Evolutionary conservation across 768 basidiomycete species (phyloP).

Genomic region (Calocera cornea): DNA sequence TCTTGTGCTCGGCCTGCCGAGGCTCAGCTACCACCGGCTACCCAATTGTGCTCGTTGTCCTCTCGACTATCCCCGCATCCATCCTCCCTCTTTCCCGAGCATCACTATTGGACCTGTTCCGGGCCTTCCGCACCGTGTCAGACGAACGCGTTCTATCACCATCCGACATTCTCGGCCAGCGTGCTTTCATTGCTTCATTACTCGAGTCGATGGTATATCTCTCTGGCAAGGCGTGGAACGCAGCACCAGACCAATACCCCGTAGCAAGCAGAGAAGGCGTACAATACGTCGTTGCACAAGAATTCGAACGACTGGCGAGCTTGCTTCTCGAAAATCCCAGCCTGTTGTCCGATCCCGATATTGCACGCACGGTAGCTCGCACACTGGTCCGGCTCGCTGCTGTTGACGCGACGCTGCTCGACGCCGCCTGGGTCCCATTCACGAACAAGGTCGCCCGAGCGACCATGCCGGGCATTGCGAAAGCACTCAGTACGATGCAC

Average conservation of each 20-base stretch:
- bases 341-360: background rate
- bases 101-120: slow-evolving; percentile 40
- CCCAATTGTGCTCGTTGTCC: slow-evolving; percentile 61
- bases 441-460: background rate
- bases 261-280: background rate
- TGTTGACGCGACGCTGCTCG: background rate
- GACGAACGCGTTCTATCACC: slow-evolving; percentile 47
- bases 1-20: slow-evolving; percentile 66
- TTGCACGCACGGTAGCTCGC: background rate
- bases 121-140: slow-evolving; percentile 67
- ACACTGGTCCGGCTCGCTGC: background rate
- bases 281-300: background rate
- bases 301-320: background rate
- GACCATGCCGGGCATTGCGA: background rate
- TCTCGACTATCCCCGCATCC: slow-evolving; percentile 63
- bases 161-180: slow-evolving; percentile 35
- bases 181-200: slow-evolving; percentile 51
- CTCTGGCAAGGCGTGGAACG: background rate
- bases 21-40: slow-evolving; percentile 69
- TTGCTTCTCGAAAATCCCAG: background rate
- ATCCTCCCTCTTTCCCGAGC: slow-evolving; percentile 29
- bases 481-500: background rate
- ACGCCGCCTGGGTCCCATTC: background rate
- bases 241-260: background rate
- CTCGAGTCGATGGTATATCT: slow-evolving; percentile 59